These are phyloP conservation scores for Backusella macrospora DNA, from an alignment of 192 early-diverging fungal species.

Conservation along the genomic window DNA sequence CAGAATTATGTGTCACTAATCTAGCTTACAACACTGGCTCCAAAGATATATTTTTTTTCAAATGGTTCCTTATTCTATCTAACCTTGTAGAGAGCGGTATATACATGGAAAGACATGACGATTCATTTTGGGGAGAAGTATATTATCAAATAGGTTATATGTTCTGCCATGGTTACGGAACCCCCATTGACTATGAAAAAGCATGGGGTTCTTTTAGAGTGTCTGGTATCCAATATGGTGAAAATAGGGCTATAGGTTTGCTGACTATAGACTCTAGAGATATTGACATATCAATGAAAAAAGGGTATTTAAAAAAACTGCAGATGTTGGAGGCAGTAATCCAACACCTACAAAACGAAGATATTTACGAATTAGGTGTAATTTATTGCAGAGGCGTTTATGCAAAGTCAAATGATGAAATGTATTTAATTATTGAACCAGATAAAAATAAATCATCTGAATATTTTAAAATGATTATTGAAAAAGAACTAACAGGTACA, in stretches of 20 bases:
- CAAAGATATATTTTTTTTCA: not conserved
- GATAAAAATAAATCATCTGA: not conserved
- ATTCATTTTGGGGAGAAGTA: not conserved
- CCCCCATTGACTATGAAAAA: not conserved
- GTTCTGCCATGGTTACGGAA: not conserved
- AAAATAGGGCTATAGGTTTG: not conserved
- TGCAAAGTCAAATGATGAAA: not conserved
- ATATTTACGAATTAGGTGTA: not conserved
- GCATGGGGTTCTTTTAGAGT: not conserved
- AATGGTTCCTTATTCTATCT: not conserved
- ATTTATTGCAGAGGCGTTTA: not conserved
- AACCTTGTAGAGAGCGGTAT: not conserved
- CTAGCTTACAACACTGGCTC: not conserved
- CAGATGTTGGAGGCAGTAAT: not conserved
- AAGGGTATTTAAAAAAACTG: not conserved
- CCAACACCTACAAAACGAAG: not conserved
- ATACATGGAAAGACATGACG: not conserved
- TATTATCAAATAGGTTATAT: not conserved
- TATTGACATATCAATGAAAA: not conserved
- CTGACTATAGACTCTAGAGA: not conserved
- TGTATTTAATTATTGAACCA: not conserved
- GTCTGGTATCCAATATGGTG: not conserved
- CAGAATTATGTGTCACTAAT: not conserved
- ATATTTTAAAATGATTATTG: not conserved
- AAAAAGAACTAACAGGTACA: not conserved